A percentile compares a stretch with the other conserved stretches of the same genome.
These are phyloP conservation scores for Spergularia bocconei DNA, from an alignment of 148 eudicot species.

Conservation along the genomic window DNA sequence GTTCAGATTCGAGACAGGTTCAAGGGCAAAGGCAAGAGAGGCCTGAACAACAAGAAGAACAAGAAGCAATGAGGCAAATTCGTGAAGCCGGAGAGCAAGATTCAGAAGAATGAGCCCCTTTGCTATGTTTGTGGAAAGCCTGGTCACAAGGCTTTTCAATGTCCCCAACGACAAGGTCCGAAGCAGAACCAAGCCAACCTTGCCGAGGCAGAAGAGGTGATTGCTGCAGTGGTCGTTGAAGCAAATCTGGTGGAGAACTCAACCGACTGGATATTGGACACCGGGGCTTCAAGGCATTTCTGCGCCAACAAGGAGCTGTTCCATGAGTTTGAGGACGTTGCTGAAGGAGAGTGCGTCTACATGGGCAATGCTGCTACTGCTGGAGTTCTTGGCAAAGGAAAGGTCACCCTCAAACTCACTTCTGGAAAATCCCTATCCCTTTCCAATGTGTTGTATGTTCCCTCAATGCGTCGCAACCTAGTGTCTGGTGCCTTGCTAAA, in stretches of 20 bases:
- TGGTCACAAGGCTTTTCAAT: background rate
- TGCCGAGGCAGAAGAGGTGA: background rate
- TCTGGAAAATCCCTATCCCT: background rate
- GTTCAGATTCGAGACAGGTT: background rate
- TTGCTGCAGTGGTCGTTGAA: background rate
- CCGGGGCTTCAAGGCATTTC: background rate
- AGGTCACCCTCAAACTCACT: background rate
- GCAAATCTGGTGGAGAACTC: background rate
- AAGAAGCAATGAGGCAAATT: background rate
- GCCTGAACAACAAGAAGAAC: background rate
- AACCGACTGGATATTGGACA: background rate
- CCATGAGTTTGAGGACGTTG: background rate
- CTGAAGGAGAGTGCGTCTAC: background rate
- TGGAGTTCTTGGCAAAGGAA: background rate
- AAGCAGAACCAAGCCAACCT: background rate
- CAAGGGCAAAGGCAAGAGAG: background rate
- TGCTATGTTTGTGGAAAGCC: background rate
- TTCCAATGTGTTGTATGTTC: constrained; percentile 2
- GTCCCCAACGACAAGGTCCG: background rate
- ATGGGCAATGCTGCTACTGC: too few species aligned
- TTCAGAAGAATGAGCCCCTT: background rate
- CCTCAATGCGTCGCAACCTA: too few species aligned
- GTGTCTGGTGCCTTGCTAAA: too few species aligned
- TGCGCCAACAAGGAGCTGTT: background rate
- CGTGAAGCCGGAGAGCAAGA: background rate